A percentile compares a stretch with the other conserved stretches of the same genome.
Evolutionary conservation across 225 moss, liverwort and hornwort species (phyloP).

Genomic region (Physcomitrium patens): DNA sequence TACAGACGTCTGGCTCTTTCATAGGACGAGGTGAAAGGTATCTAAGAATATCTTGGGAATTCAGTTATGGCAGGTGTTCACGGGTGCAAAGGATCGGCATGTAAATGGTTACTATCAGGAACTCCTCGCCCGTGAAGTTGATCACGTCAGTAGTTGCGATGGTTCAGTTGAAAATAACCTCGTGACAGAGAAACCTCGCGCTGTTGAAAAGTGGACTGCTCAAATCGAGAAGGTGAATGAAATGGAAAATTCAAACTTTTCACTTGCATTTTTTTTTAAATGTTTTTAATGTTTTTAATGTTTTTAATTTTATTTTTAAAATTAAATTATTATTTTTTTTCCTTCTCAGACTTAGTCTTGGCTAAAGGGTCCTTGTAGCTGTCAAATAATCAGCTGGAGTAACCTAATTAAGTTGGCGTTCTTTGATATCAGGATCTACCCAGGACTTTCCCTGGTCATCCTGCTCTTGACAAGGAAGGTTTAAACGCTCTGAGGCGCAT

Average conservation of each 20-base stretch:
- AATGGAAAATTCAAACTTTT: no score
- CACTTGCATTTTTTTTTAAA: background rate
- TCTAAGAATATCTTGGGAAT: background rate
- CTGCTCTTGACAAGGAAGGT: conserved; percentile 73
- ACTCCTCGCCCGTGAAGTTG: conserved; percentile 33
- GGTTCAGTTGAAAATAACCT: background rate
- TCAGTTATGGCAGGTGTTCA: conserved; percentile 63
- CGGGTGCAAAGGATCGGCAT: conserved; percentile 55
- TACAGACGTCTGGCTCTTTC: no score
- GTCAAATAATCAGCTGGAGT: background rate
- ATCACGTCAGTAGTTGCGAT: conserved; percentile 25
- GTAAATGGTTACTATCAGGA: conserved; percentile 48
- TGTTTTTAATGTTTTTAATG: no score
- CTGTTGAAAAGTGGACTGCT: conserved; percentile 68
- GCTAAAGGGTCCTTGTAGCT: background rate
- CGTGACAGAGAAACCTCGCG: background rate
- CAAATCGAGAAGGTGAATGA: conserved; percentile 87
- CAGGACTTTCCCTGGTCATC: conserved; percentile 92
- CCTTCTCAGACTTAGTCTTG: background rate
- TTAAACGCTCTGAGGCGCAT: conserved; percentile 78
- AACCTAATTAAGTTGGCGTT: background rate
- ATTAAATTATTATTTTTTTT: no score
- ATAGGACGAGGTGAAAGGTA: background rate
- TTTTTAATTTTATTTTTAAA: no score
- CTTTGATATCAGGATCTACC: conserved; percentile 68